Evolutionary conservation across 176 grass and related monocot species (phyloP), one percentile per base, ranked within the genome.

Genomic region (Tillandsia fasciculata): DNA sequence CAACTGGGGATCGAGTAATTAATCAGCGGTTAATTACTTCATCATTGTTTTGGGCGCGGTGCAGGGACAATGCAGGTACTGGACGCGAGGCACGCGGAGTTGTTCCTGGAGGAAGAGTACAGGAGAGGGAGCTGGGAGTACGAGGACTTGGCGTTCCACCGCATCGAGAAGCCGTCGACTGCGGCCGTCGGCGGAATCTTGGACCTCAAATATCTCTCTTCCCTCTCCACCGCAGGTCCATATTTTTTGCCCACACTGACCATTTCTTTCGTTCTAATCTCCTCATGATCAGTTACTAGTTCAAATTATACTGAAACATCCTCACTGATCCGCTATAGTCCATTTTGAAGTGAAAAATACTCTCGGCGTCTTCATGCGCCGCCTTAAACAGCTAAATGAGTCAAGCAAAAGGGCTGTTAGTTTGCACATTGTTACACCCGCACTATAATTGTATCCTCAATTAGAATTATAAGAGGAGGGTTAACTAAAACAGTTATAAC

Each of bases 21-120:
- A 42, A 42, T 42, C 33, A 42, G 33, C 33, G 33, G 5, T 42
- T 42, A 6, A 7, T 3, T 42, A 7, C 1, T 42, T 4, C 20
- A 48, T 48, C 74, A 15, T 7, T 49, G 47, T 13, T 48, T 13
- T 70, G 14, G 42, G 59, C 66, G 77, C 77, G 71, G 49, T 77
- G 33, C 80, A 96, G 92, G 94, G 22, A 87, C 83, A 28, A 83
- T 86, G 87, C 94, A 99, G 85, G 76, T 99, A 53, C 66, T 99
- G 77, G 94, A 93, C 2, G 71, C 84, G 4, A 74, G 94, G 27
- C 89, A 99, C 79, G 72, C 65, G 66, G 89, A 99, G 75, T 75
- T 99, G 63, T 93, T 90, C 72, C 74, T 90, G 70, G 94, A 99
- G 79, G 66, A 83, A 42, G 64, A 61, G 1, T 99, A 81, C 86